Conservation (phyloP, 768 basidiomycete genomes). For the Tephrocybe sp. region DNA sequence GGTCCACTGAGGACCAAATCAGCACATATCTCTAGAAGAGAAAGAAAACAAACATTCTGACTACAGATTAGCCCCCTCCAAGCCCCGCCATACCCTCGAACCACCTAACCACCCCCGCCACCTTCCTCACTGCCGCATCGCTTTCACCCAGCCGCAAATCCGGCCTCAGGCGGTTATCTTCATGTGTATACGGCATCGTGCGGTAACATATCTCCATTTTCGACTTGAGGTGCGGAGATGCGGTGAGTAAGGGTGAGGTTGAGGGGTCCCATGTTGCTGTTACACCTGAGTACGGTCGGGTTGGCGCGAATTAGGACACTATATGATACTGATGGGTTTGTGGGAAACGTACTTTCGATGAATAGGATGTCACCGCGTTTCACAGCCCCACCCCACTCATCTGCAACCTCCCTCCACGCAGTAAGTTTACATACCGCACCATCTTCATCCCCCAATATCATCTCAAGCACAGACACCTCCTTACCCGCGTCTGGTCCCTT, state of each 20-base stretch:
- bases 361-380: slow-evolving; percentile 73
- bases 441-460: slow-evolving; percentile 73
- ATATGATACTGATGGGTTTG: slow-evolving; percentile 2
- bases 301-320: neutral
- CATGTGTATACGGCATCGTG: slow-evolving; percentile 62
- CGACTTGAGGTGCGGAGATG: slow-evolving; percentile 67
- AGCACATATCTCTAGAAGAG: too few relatives aligned
- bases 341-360: slow-evolving; percentile 55
- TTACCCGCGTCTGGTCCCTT: slow-evolving; percentile 69
- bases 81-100: slow-evolving; percentile 74
- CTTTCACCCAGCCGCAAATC: slow-evolving; percentile 70
- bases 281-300: slow-evolving; percentile 43
- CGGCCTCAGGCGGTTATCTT: slow-evolving; percentile 62
- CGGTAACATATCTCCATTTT: slow-evolving; percentile 71
- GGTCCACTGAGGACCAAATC: too few relatives aligned
- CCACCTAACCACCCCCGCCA: slow-evolving; percentile 65
- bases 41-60: too few relatives aligned
- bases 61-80: neutral
- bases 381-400: slow-evolving; percentile 59
- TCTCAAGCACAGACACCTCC: slow-evolving; percentile 62
- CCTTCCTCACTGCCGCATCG: slow-evolving; percentile 66
- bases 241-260: slow-evolving; percentile 51
- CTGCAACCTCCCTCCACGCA: slow-evolving; percentile 77
- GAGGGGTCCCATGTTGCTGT: slow-evolving; percentile 41
- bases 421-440: slow-evolving; percentile 68